A percentile compares a stretch with the other conserved stretches of the same genome.
Conservation (phyloP, 805 yeast species). For the Saturnispora bothae region DNA sequence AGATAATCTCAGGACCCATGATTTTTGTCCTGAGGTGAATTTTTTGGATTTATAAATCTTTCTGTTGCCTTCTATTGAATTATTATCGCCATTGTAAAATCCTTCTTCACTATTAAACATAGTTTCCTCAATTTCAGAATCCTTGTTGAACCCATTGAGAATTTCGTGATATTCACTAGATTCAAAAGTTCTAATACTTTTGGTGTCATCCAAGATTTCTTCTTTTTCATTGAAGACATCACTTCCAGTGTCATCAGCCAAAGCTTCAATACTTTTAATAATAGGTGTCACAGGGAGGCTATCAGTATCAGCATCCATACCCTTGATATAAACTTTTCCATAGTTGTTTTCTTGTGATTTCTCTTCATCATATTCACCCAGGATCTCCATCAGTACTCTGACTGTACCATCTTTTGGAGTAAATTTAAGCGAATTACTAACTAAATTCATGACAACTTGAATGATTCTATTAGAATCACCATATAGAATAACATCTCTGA, state of each 20-base stretch:
- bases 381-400: conserved; percentile 45
- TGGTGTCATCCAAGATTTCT: neutral
- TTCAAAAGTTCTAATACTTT: conserved; percentile 20
- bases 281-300: conserved; percentile 8
- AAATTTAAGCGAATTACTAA: conserved; percentile 83
- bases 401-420: conserved; percentile 86
- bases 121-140: conserved; percentile 12
- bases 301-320: conserved; percentile 10
- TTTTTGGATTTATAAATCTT: conserved; percentile 13
- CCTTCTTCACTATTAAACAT: conserved; percentile 15
- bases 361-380: conserved; percentile 61
- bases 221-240: conserved; percentile 3
- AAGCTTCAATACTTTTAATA: neutral
- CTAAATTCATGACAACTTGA: conserved; percentile 87
- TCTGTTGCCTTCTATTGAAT: conserved; percentile 12
- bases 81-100: conserved; percentile 15
- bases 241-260: neutral
- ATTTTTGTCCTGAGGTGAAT: conserved; percentile 18
- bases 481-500: conserved; percentile 54
- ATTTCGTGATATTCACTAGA: conserved; percentile 31
- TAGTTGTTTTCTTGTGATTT: conserved; percentile 33
- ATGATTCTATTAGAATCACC: conserved; percentile 89
- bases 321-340: conserved; percentile 36
- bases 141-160: conserved; percentile 31
- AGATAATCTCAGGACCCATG: conserved; percentile 56